phyloP scores from a whole-genome alignment of 106 monocot genomes.

The Triglochin maritima region DNA sequence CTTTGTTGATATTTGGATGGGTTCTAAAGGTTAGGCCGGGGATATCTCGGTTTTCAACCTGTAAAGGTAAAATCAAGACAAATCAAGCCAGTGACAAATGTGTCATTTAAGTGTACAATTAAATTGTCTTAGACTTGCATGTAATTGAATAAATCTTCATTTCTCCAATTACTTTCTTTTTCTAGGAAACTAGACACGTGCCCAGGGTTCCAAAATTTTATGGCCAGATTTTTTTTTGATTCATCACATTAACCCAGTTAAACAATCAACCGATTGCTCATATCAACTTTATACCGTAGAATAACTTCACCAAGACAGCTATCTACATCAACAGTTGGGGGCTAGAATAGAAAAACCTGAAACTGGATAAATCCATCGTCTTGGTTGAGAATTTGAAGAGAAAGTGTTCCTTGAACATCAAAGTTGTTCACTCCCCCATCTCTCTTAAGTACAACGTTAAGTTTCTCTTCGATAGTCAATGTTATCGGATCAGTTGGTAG shows the following conservation, averaged over 20 bases:
- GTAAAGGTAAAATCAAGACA: not conserved
- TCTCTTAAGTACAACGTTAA: conserved; percentile 65
- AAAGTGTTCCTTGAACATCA: conserved; percentile 93
- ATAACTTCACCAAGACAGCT: too few relatives aligned
- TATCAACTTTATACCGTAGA: too few relatives aligned
- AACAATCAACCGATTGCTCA: too few relatives aligned
- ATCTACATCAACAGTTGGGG: too few relatives aligned
- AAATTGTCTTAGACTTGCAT: too few relatives aligned
- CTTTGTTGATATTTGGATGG: conserved; percentile 97
- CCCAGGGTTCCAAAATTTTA: too few relatives aligned
- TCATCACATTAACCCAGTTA: too few relatives aligned
- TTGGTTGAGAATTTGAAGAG: conserved; percentile 87
- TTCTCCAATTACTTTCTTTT: too few relatives aligned
- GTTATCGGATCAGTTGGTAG: conserved; percentile 83
- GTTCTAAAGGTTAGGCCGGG: conserved; percentile 85
- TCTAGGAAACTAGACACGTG: too few relatives aligned
- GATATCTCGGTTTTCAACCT: conserved; percentile 80
- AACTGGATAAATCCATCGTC: conserved; percentile 89
- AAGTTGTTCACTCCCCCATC: conserved; percentile 85
- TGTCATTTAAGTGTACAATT: too few relatives aligned
- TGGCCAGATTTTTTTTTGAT: too few relatives aligned
- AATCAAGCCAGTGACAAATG: not conserved
- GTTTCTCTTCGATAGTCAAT: conserved; percentile 80
- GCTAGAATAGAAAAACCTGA: conserved; percentile 37
- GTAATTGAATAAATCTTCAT: too few relatives aligned